Percentiles rank a stretch among this genome's conserved stretches.
phyloP scores from a whole-genome alignment of 768 basidiomycete genomes.

The Pluteus cervinus region DNA sequence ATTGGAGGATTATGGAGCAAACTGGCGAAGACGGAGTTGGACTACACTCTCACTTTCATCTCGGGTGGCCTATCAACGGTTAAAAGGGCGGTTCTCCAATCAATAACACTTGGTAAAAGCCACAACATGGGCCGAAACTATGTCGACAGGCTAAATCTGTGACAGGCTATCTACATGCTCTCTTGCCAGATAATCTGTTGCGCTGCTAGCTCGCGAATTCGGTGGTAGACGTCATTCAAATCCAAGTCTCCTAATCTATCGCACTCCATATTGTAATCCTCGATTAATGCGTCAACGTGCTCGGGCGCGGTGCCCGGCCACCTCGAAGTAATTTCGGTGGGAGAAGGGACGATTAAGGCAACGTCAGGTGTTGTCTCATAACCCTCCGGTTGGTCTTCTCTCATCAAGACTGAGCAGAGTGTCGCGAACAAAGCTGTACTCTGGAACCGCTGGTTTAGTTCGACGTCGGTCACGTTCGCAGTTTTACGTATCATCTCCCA shows the following conservation, averaged over 20 bases:
- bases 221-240: constrained; percentile 54
- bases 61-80: constrained; percentile 45
- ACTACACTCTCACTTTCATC: constrained; percentile 51
- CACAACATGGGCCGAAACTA: constrained; percentile 1
- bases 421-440: constrained; percentile 72
- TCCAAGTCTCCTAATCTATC: constrained; percentile 50
- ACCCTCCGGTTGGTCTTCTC: constrained; percentile 34
- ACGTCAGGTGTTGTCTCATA: constrained; percentile 52
- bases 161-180: no score
- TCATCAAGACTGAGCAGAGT: constrained; percentile 41
- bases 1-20: constrained; percentile 53
- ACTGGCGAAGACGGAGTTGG: constrained; percentile 63
- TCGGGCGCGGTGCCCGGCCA: constrained; percentile 72
- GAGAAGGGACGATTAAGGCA: constrained; percentile 52
- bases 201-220: constrained; percentile 57
- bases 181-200: constrained; percentile 37
- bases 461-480: constrained; percentile 67
- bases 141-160: no score
- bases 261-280: constrained; percentile 61
- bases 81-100: constrained; percentile 26
- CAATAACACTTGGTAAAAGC: constrained; percentile 16
- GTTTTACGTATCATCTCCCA: constrained; percentile 78
- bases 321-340: constrained; percentile 57
- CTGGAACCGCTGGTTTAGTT: constrained; percentile 65
- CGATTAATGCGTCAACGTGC: constrained; percentile 49